Evolutionary conservation across 148 eudicot species (phyloP).

Genomic region (Hydrangea macrophylla): DNA sequence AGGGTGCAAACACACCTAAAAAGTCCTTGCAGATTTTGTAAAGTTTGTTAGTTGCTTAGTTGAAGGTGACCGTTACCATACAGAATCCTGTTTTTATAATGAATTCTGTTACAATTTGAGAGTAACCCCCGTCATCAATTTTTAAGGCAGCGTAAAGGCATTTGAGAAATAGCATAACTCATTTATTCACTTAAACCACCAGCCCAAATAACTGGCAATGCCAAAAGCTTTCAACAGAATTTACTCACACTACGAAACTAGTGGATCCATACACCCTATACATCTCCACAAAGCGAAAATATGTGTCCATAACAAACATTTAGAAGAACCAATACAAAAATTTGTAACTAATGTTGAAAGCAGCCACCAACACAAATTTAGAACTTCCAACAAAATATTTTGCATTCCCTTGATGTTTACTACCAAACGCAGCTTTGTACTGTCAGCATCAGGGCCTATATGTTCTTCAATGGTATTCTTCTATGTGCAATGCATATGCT

Average conservation of each 20-base stretch:
- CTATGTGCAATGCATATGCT: background rate
- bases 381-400: background rate
- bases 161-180: background rate
- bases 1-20: background rate
- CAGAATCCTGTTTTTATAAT: background rate
- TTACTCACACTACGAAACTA: too few relatives aligned
- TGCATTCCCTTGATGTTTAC: background rate
- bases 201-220: background rate
- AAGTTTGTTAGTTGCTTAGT: background rate
- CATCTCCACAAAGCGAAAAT: background rate
- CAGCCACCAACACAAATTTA: conserved; percentile 3
- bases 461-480: background rate
- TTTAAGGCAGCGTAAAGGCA: background rate
- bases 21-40: background rate
- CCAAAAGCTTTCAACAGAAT: background rate
- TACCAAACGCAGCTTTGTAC: background rate
- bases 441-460: background rate
- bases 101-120: background rate
- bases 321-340: background rate
- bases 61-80: background rate
- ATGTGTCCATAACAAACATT: background rate
- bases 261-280: background rate
- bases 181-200: background rate
- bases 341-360: background rate
- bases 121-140: background rate